phyloP scores from a whole-genome alignment of 345 rosid genomes.

The Eucalyptus erythrocorys region DNA sequence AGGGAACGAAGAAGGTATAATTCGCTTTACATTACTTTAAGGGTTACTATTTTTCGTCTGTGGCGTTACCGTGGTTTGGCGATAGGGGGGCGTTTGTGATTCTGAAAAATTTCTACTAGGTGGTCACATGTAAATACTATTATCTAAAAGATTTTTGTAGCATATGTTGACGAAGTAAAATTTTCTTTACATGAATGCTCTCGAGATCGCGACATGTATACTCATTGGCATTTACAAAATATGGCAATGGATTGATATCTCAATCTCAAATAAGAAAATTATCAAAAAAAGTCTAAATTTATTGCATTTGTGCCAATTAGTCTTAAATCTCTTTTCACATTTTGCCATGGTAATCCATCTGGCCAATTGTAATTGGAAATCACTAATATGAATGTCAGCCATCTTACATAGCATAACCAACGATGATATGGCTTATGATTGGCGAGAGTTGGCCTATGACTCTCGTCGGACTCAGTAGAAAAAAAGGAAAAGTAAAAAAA shows the following conservation, averaged over 20 bases:
- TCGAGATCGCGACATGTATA: not conserved
- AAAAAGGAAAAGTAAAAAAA: not conserved
- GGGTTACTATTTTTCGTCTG: not conserved
- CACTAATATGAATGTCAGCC: fast-evolving
- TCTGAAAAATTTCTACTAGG: no score
- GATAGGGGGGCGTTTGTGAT: not conserved
- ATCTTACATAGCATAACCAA: no score
- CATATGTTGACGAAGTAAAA: not conserved
- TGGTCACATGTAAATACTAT: not conserved
- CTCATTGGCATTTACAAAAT: not conserved
- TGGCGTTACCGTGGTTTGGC: not conserved
- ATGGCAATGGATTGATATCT: not conserved
- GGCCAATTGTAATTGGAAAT: not conserved
- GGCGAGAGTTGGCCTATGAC: fast-evolving
- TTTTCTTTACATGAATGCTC: not conserved
- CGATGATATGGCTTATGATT: not conserved
- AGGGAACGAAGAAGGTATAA: not conserved
- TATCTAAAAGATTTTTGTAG: no score
- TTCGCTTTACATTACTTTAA: not conserved
- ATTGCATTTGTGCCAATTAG: not conserved
- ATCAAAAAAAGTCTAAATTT: no score
- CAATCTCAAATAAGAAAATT: no score
- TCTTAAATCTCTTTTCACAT: not conserved
- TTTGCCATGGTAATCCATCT: fast-evolving
- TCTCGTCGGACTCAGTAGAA: not conserved